Evolutionary conservation across 73 alveolate genomes (phyloP).

Genomic region (Paramecium biaurelia): DNA sequence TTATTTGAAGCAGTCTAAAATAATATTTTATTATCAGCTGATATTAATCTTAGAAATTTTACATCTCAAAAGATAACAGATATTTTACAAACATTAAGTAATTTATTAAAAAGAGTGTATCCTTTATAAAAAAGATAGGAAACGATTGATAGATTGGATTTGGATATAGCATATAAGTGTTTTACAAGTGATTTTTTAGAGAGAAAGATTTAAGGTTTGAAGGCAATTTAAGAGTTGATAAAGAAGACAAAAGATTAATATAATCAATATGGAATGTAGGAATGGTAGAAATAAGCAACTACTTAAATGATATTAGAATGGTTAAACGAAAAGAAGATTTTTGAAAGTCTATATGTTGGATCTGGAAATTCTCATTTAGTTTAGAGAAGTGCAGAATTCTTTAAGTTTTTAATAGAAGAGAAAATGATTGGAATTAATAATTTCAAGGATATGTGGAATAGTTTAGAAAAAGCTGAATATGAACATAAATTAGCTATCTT

Average conservation of each 20-base stretch:
- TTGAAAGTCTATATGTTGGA: conserved; percentile 71
- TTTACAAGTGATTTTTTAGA: conserved; percentile 78
- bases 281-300: neutral
- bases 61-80: conserved; percentile 76
- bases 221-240: conserved; percentile 70
- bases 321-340: conserved; percentile 70
- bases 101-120: conserved; percentile 68
- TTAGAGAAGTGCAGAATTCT: conserved; percentile 76
- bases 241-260: conserved; percentile 58
- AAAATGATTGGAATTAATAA: conserved; percentile 67
- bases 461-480: conserved; percentile 73
- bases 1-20: conserved; percentile 69
- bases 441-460: conserved; percentile 76
- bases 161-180: conserved; percentile 72
- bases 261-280: conserved; percentile 28
- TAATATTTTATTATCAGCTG: conserved; percentile 69
- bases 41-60: conserved; percentile 71
- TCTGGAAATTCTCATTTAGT: conserved; percentile 77
- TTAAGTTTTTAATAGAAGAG: conserved; percentile 70
- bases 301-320: conserved; percentile 54
- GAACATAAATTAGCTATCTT: conserved; percentile 76
- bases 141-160: conserved; percentile 64
- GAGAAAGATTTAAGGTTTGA: conserved; percentile 84
- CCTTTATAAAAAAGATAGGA: conserved; percentile 61
- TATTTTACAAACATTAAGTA: conserved; percentile 59